Base-by-base conservation (phyloP, 371 early-diverging fungal genomes). In the Syncephalis fuscata region DNA sequence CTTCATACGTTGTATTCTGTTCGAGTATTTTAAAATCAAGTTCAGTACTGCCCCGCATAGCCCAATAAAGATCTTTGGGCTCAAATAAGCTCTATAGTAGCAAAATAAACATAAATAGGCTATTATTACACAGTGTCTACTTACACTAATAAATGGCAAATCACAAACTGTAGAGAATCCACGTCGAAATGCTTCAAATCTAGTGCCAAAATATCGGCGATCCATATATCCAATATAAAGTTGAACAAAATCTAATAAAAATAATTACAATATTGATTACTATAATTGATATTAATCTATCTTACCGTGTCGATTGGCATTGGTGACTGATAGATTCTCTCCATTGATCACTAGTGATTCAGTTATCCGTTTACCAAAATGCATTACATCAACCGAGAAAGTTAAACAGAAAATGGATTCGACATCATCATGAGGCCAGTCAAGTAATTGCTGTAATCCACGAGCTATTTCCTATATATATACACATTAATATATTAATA, bases 1-100 rank as follows among this genome's bases (percentile, higher is more conserved):
- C 92, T 53, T 91, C 92, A 56, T 91, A 92, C 26, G 82, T 78
- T 2, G 93, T 82, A 10, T 80, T 76, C 22, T 70, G 61, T 52
- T 88, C 87, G 16, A 97, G 60, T 17, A 80, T 85, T 32, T 76
- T 63, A 54, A 95, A 78, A 53, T 97, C 90, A 36, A 96, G 57
- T 51, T 86, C 83, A 1, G 84, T 32, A 11, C 32, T 32, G 11
- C 32, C 32, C 11, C 32, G 32, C 32, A 32, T 32, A 32, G 32
- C 32, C 32, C 32, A 32, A 11, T 32, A 32, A 7, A 32, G 11
- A 32, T 11, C 11, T 4, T 4, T 7, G 4, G 32, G 32, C 11
- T 32, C 32, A 11, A 32, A 32, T 32, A 32, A 7, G 4, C 11
- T 32, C 32, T 32, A 32, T 32, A 32, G n/a, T n/a, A n/a, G n/a